phyloP scores from a whole-genome alignment of 805 yeast species.

The Yamadazyma sp. region DNA sequence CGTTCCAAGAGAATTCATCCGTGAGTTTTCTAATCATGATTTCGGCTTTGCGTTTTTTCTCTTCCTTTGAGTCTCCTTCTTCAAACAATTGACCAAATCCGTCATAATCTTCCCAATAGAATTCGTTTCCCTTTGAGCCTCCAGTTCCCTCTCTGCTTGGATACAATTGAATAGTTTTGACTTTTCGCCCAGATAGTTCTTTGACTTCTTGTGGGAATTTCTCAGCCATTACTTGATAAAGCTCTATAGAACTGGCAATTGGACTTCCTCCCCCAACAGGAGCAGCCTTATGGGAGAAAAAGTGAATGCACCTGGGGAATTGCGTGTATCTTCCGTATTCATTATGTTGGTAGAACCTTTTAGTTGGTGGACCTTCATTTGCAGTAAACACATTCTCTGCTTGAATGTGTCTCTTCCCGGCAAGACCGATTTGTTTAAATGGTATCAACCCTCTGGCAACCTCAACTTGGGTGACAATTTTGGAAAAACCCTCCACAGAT shows the following conservation, averaged over 20 bases:
- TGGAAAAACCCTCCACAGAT: neutral
- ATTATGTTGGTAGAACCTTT: constrained; percentile 5
- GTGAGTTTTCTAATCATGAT: constrained; percentile 21
- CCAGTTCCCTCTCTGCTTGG: constrained; percentile 1
- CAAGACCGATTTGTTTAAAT: constrained; percentile 7
- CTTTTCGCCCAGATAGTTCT: neutral
- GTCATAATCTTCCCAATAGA: constrained; percentile 24
- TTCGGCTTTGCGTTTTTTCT: constrained; percentile 22
- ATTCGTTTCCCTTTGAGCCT: constrained; percentile 2
- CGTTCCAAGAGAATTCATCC: constrained; percentile 23
- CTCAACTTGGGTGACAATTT: neutral
- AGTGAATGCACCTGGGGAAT: constrained; percentile 4
- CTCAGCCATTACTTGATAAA: constrained; percentile 2
- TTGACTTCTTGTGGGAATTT: constrained; percentile 1
- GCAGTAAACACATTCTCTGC: constrained; percentile 8
- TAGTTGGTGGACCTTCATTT: constrained; percentile 5
- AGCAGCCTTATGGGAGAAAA: constrained; percentile 4
- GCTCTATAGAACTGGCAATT: constrained; percentile 3
- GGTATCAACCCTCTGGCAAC: constrained; percentile 5
- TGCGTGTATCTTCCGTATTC: constrained; percentile 5
- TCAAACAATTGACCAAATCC: constrained; percentile 28
- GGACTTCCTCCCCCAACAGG: constrained; percentile 5
- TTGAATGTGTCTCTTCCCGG: constrained; percentile 1
- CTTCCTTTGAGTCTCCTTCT: constrained; percentile 20
- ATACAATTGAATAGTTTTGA: constrained; percentile 3